Percentiles rank a stretch among this genome's conserved stretches.
These are phyloP conservation scores for Verticillium isaacii DNA, from an alignment of 2,329 filamentous ascomycete genomes.

Conservation along the genomic window DNA sequence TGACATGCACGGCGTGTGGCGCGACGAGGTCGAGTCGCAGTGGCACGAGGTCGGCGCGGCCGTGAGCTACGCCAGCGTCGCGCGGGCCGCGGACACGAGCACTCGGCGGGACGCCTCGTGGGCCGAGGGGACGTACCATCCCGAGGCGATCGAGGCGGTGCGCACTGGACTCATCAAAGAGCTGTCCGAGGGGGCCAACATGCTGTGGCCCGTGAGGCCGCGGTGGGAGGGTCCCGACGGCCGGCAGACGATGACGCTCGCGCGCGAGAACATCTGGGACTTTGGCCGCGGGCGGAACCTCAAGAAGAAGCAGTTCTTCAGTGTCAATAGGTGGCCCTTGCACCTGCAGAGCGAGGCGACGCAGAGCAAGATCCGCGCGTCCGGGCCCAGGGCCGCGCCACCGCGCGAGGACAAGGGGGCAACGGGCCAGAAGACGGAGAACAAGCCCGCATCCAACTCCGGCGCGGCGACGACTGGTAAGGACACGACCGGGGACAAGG, in stretches of 20 bases:
- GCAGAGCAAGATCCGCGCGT: slow-evolving; percentile 20
- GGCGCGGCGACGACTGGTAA: too few species aligned
- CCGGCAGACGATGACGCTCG: slow-evolving; percentile 13
- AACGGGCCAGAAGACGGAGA: background rate
- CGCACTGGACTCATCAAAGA: slow-evolving; percentile 37
- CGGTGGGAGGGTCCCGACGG: slow-evolving; percentile 15
- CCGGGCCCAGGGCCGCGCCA: background rate
- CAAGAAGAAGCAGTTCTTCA: slow-evolving; percentile 30
- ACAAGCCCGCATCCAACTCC: slow-evolving; percentile 43
- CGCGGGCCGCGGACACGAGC: slow-evolving; percentile 24
- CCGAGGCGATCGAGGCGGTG: slow-evolving; percentile 10
- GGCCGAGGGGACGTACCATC: background rate
- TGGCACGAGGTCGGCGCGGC: slow-evolving; percentile 8
- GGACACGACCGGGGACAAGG: background rate
- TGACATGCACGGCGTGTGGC: slow-evolving; percentile 15
- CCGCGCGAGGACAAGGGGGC: background rate
- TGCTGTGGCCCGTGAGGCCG: slow-evolving; percentile 33
- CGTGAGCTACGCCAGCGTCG: slow-evolving; percentile 20
- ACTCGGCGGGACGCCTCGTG: background rate
- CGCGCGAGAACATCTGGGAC: slow-evolving; percentile 29
- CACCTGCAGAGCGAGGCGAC: slow-evolving; percentile 27
- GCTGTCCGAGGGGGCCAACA: slow-evolving; percentile 33
- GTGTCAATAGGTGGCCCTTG: slow-evolving; percentile 43
- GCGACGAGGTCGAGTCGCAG: slow-evolving; percentile 14
- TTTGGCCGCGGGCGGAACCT: slow-evolving; percentile 22